Percentiles rank a stretch among this genome's conserved stretches.
These are phyloP conservation scores for Globisporangium recalcitrans DNA, from an alignment of 352 stramenopile genomes.

Conservation along the genomic window DNA sequence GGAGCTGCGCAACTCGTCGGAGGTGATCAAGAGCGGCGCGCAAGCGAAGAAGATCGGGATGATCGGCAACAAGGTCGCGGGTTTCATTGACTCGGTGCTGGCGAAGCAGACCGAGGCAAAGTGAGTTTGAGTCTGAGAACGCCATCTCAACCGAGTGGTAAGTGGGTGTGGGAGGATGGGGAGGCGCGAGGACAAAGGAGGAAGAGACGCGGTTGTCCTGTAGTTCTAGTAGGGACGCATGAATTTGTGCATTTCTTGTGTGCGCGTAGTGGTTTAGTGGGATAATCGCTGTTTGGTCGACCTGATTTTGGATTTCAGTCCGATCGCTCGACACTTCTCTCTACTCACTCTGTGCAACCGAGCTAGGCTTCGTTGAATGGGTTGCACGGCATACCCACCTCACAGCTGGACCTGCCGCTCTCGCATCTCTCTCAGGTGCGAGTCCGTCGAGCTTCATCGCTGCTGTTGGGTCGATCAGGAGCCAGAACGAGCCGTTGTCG, in stretches of 20 bases:
- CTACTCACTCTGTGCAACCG: neutral
- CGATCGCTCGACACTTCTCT: neutral
- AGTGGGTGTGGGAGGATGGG: too few relatives aligned
- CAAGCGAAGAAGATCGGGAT: slow-evolving; percentile 53
- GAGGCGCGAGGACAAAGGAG: too few relatives aligned
- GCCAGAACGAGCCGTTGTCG: slow-evolving; percentile 34
- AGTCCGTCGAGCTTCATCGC: slow-evolving; percentile 5
- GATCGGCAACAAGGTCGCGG: slow-evolving; percentile 59
- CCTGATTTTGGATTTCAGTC: too few relatives aligned
- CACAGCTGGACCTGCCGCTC: neutral
- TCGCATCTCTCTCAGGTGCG: neutral
- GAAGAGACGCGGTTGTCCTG: too few relatives aligned
- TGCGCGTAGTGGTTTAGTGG: too few relatives aligned
- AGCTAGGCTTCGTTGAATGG: neutral
- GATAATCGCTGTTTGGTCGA: too few relatives aligned
- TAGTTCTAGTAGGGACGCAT: too few relatives aligned
- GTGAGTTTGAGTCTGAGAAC: neutral
- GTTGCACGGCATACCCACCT: neutral
- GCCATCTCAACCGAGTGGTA: too few relatives aligned
- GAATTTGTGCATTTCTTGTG: too few relatives aligned
- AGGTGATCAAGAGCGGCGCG: slow-evolving; percentile 38
- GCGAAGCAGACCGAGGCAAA: slow-evolving; percentile 1
- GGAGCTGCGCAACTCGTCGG: slow-evolving; percentile 36
- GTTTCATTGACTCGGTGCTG: slow-evolving; percentile 48
- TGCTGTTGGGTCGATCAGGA: slow-evolving; percentile 24